Conservation (phyloP, 306 rosid species). For the Prunus armeniaca region DNA sequence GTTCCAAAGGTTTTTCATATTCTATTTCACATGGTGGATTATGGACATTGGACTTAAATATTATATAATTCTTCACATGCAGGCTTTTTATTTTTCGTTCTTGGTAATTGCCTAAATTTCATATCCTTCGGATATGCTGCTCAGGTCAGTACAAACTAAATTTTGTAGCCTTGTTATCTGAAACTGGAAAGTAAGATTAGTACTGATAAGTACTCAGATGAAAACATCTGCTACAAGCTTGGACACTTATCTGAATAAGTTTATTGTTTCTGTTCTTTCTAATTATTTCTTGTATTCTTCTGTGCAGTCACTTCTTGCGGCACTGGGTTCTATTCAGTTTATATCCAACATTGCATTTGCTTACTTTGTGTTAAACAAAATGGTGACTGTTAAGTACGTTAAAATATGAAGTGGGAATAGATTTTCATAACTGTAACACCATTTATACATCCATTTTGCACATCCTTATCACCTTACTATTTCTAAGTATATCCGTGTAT, state of each 20-base stretch:
- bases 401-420: conserved; percentile 34
- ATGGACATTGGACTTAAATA: conserved; percentile 2
- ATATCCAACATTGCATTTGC: conserved; percentile 96
- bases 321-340: conserved; percentile 95
- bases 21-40: conserved; percentile 19
- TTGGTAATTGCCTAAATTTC: conserved; percentile 91
- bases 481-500: conserved; percentile 6
- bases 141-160: conserved; percentile 55
- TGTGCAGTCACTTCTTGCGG: conserved; percentile 95
- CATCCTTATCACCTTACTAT: not conserved
- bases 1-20: conserved; percentile 12
- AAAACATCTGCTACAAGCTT: conserved; percentile 1
- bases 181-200: not conserved
- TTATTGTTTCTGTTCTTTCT: conserved; percentile 16
- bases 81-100: conserved; percentile 80
- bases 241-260: not conserved
- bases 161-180: conserved; percentile 2
- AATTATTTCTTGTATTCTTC: conserved; percentile 11
- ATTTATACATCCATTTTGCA: not conserved
- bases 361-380: conserved; percentile 88
- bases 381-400: conserved; percentile 91
- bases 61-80: conserved; percentile 28
- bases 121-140: conserved; percentile 97
- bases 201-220: not conserved
- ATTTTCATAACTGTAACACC: conserved; percentile 7